Percentiles rank a stretch among this genome's conserved stretches.
Conservation (phyloP, 208 protist species). For the Herpetomonas tarakana region DNA sequence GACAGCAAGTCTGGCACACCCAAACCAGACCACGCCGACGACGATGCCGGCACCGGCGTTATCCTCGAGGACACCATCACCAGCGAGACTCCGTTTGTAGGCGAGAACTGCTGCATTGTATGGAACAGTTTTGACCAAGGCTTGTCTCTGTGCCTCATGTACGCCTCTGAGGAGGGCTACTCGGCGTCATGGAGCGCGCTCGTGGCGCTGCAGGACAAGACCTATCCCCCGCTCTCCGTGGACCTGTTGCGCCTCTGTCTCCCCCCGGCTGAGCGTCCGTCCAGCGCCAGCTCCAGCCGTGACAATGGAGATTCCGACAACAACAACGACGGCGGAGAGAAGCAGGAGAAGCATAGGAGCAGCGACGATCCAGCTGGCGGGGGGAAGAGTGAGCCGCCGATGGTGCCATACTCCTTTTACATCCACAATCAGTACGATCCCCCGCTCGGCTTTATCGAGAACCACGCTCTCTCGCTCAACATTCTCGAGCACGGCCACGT, state of each 20-base stretch:
- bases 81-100: constrained; percentile 75
- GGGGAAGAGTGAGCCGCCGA: not conserved
- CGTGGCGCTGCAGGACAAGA: constrained; percentile 70
- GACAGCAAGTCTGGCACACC: not conserved
- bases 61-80: constrained; percentile 72
- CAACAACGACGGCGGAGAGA: not conserved
- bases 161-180: constrained; percentile 67
- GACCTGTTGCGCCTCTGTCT: constrained; percentile 45
- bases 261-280: constrained; percentile 4
- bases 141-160: constrained; percentile 80
- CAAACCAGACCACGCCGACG: constrained; percentile 7
- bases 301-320: not conserved
- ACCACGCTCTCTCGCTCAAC: constrained; percentile 65
- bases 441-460: constrained; percentile 70
- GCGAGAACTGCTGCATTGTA: constrained; percentile 85
- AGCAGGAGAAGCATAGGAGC: not conserved
- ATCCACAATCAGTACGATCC: constrained; percentile 66
- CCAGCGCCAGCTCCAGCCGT: not conserved
- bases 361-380: not conserved
- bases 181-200: constrained; percentile 70
- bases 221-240: constrained; percentile 47
- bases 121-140: constrained; percentile 81
- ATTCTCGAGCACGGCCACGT: constrained; percentile 61
- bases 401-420: constrained; percentile 60
- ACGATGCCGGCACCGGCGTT: constrained; percentile 21